Percentiles rank a stretch among this genome's conserved stretches.
These are phyloP conservation scores for Umbelopsis vinacea DNA, from an alignment of 192 early-diverging fungal species.

Conservation along the genomic window DNA sequence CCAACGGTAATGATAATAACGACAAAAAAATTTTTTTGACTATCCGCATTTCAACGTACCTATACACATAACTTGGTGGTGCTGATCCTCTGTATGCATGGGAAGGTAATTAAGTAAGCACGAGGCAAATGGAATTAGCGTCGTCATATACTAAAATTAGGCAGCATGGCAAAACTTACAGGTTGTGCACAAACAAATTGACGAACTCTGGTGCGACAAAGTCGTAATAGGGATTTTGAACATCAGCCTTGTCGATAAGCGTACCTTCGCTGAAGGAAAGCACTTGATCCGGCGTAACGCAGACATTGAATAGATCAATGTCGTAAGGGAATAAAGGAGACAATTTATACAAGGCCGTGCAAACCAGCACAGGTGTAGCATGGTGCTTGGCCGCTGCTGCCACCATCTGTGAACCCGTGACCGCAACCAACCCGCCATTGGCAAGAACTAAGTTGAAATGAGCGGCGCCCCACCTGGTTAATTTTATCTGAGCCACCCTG, in stretches of 20 bases:
- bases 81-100: slow-evolving; percentile 24
- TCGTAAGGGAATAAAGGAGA: slow-evolving; percentile 90
- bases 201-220: slow-evolving; percentile 93
- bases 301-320: slow-evolving; percentile 80
- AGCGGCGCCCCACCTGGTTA: background rate
- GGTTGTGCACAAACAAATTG: slow-evolving; percentile 87
- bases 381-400: slow-evolving; percentile 93
- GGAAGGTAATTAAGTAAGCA: slow-evolving; percentile 2
- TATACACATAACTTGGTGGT: slow-evolving; percentile 32
- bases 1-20: no score
- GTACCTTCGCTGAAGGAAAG: slow-evolving; percentile 82
- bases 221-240: slow-evolving; percentile 89
- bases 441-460: slow-evolving; percentile 67
- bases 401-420: slow-evolving; percentile 78
- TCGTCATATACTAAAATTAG: slow-evolving; percentile 6
- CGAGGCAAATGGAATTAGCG: background rate
- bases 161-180: slow-evolving; percentile 53
- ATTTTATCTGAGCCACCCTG: background rate
- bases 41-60: slow-evolving; percentile 10
- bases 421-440: slow-evolving; percentile 90
- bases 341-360: slow-evolving; percentile 87
- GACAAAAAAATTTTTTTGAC: slow-evolving; percentile 38
- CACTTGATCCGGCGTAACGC: slow-evolving; percentile 79
- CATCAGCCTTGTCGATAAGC: slow-evolving; percentile 77
- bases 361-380: slow-evolving; percentile 92